Percentiles rank a stretch among this genome's conserved stretches.
These are phyloP conservation scores for Suhomyces prunicola DNA, from an alignment of 805 yeast species.

Conservation along the genomic window DNA sequence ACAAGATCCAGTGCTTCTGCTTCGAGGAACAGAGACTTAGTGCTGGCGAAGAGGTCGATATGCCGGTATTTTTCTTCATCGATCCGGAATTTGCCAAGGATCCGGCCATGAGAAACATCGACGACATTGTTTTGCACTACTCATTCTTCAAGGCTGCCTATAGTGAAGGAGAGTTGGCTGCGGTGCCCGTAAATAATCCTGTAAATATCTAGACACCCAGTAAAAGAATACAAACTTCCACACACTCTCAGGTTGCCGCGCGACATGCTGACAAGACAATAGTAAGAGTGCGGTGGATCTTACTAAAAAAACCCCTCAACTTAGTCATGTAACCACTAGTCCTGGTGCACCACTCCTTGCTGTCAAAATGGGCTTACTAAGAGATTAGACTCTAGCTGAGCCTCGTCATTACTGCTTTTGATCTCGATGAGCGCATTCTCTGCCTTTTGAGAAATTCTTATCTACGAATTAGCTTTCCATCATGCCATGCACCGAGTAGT, in stretches of 20 bases:
- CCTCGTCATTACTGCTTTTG: background rate
- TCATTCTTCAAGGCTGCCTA: conserved; percentile 77
- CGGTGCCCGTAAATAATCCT: conserved; percentile 24
- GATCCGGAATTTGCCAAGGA: conserved; percentile 95
- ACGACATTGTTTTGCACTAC: conserved; percentile 86
- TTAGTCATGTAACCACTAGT: background rate
- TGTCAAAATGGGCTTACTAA: background rate
- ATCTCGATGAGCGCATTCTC: background rate
- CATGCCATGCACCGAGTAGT: background rate
- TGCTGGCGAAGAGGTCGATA: conserved; percentile 97
- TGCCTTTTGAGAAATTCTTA: background rate
- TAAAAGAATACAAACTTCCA: background rate
- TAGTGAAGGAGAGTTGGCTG: conserved; percentile 39
- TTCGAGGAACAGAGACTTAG: conserved; percentile 92
- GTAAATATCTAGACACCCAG: conserved; percentile 2
- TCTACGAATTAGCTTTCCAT: background rate
- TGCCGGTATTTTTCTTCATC: conserved; percentile 96
- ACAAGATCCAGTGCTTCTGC: conserved; percentile 96
- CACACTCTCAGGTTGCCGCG: background rate
- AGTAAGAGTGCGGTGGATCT: background rate
- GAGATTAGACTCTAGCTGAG: background rate
- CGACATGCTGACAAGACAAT: too few relatives aligned
- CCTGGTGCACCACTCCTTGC: background rate
- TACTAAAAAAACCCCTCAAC: background rate
- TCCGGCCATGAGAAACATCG: conserved; percentile 86